Conservation (phyloP, 495 filamentous ascomycete species). For the Pseudoneurospora amorphoporcata region DNA sequence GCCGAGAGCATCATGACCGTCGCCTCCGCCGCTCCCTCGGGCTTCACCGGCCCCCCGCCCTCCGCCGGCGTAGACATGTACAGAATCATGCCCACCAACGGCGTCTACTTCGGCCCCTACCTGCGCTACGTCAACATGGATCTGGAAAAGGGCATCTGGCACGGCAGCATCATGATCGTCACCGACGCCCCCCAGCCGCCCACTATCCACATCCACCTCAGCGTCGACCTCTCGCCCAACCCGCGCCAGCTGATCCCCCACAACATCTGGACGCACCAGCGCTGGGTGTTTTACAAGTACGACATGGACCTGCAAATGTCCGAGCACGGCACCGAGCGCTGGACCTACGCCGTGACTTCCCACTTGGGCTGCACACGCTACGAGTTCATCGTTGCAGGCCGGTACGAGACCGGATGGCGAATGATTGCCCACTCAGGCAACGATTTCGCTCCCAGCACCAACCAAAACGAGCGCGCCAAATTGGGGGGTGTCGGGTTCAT, state of each 20-base stretch:
- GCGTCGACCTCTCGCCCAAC: conserved; percentile 82
- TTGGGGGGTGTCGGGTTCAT: conserved; percentile 86
- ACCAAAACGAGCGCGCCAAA: conserved; percentile 69
- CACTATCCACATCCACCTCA: conserved; percentile 92
- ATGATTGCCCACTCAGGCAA: conserved; percentile 94
- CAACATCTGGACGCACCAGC: conserved; percentile 77
- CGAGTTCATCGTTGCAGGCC: conserved; percentile 93
- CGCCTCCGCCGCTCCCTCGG: conserved; percentile 59
- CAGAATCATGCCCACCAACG: conserved; percentile 85
- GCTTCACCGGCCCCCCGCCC: conserved; percentile 78
- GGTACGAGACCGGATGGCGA: conserved; percentile 87
- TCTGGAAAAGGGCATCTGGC: conserved; percentile 79
- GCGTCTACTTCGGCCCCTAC: conserved; percentile 98
- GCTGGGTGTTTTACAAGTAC: conserved; percentile 94
- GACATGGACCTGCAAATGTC: conserved; percentile 89
- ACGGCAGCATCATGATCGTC: conserved; percentile 64
- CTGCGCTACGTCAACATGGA: conserved; percentile 97
- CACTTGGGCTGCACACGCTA: conserved; percentile 93
- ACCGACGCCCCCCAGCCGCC: conserved; percentile 90
- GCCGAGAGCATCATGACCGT: conserved; percentile 71
- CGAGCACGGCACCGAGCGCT: conserved; percentile 68
- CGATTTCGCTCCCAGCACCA: conserved; percentile 82
- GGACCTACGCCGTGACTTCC: conserved; percentile 97
- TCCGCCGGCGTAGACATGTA: conserved; percentile 82
- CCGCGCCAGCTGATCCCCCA: conserved; percentile 79